Base-by-base conservation (phyloP, 192 early-diverging fungal species). In the Coemansia sp. region DNA sequence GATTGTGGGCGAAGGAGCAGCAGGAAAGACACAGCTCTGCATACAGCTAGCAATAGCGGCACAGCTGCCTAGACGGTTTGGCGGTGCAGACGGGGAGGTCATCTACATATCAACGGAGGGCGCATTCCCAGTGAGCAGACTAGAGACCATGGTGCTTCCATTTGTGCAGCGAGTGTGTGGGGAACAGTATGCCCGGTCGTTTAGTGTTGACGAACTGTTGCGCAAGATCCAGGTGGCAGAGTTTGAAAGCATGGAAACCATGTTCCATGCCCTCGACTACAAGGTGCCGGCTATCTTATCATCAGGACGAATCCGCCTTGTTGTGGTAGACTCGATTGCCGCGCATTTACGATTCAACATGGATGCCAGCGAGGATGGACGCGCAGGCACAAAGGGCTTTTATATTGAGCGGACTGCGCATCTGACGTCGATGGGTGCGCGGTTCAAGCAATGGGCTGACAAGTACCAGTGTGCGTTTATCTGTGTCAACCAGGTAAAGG, bases 321-420 rank as follows among this genome's bases (percentile, higher is more conserved):
- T 98, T 17, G 85, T 95, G 8, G 85, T 98, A 41, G 96, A 98
- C 73, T 93, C 93, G 0, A 91, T 98, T 20, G 86, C 92, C 6
- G 89, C 91, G 9, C 88, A 89, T 44, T 88, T 94, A 54, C 61
- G 71, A 13, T 76, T 60, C 25, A 60, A 39, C 49, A 72, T 63
- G 56, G 69, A 55, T 5, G 58, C 49, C 54, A 49, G 17, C 39
- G 64, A 63, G 19, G 45, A 45, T 46, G 44, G 65, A 9, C 58
- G 19, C 17, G 14, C 39, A 14, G 10, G 20, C 20, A 38, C 67
- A 19, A 37, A 17, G 5, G 3, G 42, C 16, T 81, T 78, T 43
- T 86, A 79, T 55, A 59, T 55, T 40, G 57, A 85, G 43, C 79
- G 88, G 10, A 75, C 86, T 22, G 60, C 75, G 1, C 67, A 83